These are phyloP conservation scores for Fusarium nodosum DNA, from an alignment of 2,329 filamentous ascomycete species.

Conservation along the genomic window DNA sequence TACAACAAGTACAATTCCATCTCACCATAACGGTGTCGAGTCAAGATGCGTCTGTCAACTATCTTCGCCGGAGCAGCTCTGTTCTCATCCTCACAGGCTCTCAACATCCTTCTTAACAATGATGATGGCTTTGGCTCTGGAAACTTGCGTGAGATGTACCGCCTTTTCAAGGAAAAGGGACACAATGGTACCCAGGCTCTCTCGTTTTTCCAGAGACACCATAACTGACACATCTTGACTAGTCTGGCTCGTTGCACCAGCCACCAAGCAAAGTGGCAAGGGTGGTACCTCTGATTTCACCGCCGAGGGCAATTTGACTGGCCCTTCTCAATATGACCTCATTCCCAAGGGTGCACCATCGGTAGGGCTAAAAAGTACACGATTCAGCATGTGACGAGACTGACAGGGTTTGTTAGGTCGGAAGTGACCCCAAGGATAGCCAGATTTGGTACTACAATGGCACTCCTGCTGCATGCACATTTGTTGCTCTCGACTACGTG, in stretches of 20 bases:
- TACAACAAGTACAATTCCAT: not conserved
- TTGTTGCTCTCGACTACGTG: constrained; percentile 69
- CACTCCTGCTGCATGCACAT: constrained; percentile 68
- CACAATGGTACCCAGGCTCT: constrained; percentile 43
- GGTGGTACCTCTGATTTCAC: constrained; percentile 51
- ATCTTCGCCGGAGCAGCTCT: constrained; percentile 37
- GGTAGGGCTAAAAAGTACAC: not conserved
- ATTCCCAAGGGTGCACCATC: constrained; percentile 51
- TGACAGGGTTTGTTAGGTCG: constrained; percentile 48
- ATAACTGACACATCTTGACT: accelerated
- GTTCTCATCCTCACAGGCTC: constrained; percentile 33
- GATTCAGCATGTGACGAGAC: accelerated
- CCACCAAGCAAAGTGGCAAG: constrained; percentile 51
- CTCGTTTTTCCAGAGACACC: accelerated
- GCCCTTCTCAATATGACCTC: constrained; percentile 47
- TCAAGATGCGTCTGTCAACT: constrained; percentile 44
- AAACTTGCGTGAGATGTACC: constrained; percentile 51
- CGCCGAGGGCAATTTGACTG: constrained; percentile 48
- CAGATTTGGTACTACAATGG: constrained; percentile 74
- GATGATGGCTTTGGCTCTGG: constrained; percentile 52
- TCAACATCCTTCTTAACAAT: constrained; percentile 52
- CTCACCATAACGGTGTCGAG: not conserved
- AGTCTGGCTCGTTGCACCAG: constrained; percentile 53
- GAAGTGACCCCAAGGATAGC: constrained; percentile 64
- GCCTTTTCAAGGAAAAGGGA: constrained; percentile 49